Evolutionary conservation across 2,329 filamentous ascomycete species (phyloP), one percentile per base, ranked within the genome.

Genomic region (Tolypocladium inflatum): DNA sequence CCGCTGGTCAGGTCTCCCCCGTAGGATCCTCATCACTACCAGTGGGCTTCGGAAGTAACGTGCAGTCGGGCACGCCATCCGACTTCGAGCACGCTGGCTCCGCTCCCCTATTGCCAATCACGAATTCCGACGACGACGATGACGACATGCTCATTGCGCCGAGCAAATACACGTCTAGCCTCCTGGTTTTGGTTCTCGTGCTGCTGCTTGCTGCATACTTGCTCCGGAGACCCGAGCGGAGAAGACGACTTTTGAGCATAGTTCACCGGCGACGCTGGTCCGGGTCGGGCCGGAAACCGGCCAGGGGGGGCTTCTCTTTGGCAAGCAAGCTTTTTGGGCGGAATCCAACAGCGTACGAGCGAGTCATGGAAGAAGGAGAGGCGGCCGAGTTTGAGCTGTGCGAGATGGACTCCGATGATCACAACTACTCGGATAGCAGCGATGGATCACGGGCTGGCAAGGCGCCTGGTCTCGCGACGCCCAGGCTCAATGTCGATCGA

Each of bases 11-110:
- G 70, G 80, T 99, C 7, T 87, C 89, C 1, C 82, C 90, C 0
- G 74, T 79, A 8, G 43, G 37, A 26, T 79, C 77, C 2, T 76
- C 71, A 1, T 64, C 68, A 2, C 76, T 92, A 2, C 90, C 92
- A 0, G 94, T 99, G 11, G 94, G 94, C 0, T 97, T 97, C 68
- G 94, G 94, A 58, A 91, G 86, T 73, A 99, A 99, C 67, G 76
- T 80, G n/a, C 76, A 77, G 43, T 78, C 78, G 9, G 79, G 77
- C 6, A 79, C 87, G 3, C 87, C 90, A 0, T 68, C 78, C 4
- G 91, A 97, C 69, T 99, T 97, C 70, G 90, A 96, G 71, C 86
- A 86, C 66, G 90, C 92, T 0, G 88, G 88, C 11, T 87, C 85
- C 5, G 76, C 70, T 2, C 72, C 72, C 11, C 63, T 74, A 17